Evolutionary conservation across 2,329 filamentous ascomycete genomes (phyloP).

Genomic region (Cladosporium oxysporum): DNA sequence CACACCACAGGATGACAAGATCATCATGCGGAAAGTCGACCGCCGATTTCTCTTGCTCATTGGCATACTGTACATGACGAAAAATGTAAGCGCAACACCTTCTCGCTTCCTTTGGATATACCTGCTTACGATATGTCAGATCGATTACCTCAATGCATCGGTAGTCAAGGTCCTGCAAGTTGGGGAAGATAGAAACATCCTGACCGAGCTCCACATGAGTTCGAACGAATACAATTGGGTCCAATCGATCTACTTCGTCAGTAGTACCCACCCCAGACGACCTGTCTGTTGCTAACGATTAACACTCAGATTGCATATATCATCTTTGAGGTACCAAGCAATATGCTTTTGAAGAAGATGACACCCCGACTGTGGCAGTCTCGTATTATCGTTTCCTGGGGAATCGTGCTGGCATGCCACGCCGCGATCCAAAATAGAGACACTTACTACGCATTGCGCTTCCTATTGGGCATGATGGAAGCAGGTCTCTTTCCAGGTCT

Average conservation of each 20-base stretch:
- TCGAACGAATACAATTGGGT: conserved; percentile 47
- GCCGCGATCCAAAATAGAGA: conserved; percentile 33
- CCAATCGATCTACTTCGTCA: conserved; percentile 43
- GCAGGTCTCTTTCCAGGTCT: conserved; percentile 22
- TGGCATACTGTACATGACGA: conserved; percentile 46
- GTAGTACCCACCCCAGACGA: not conserved
- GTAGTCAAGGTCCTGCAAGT: conserved; percentile 48
- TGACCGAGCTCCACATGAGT: conserved; percentile 45
- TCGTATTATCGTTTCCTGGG: conserved; percentile 19
- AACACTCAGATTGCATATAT: conserved; percentile 22
- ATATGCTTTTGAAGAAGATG: conserved; percentile 21
- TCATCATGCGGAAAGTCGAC: conserved; percentile 46
- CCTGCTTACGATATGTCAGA: conserved; percentile 21
- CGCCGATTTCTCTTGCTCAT: conserved; percentile 42
- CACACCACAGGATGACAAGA: conserved; percentile 40
- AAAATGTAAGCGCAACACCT: conserved; percentile 35
- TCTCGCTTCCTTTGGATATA: not conserved
- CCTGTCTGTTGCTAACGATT: not conserved
- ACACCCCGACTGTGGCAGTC: conserved; percentile 25
- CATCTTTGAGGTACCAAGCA: conserved; percentile 23
- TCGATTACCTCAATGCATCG: conserved; percentile 46
- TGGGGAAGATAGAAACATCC: conserved; percentile 41
- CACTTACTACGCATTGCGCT: conserved; percentile 28
- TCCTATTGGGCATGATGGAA: conserved; percentile 21
- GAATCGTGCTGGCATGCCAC: conserved; percentile 30